Evolutionary conservation across 2,329 filamentous ascomycete genomes (phyloP), one percentile per base, ranked within the genome.

Genomic region (Fonsecaea multimorphosa): DNA sequence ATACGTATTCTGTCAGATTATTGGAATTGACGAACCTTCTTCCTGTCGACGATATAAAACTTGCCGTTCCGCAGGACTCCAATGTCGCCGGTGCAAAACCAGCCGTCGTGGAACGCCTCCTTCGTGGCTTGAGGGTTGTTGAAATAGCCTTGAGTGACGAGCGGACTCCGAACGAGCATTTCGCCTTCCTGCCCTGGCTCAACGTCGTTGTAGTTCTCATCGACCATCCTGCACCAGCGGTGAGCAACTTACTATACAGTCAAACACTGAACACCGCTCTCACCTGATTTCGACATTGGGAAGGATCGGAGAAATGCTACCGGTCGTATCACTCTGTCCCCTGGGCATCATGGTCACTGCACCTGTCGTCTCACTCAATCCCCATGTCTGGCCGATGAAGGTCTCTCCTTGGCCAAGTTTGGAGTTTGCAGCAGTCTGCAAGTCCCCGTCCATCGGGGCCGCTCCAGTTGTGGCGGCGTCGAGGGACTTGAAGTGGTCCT

Each of bases 11-110:
- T n/a, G n/a, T n/a, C n/a, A n/a, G n/a, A n/a, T n/a, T n/a, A n/a
- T n/a, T n/a, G 14, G n/a, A 12, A 27, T 38, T 46, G 27, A 53
- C 63, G 12, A 51, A 68, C 66, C 78, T 90, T 91, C 16, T 90
- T 79, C 3, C 92, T 87, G 74, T 96, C 92, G 0, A 91, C 93
- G 73, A 94, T 91, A 79, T 87, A 94, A 68, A 93, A 89, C 73
- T 93, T 90, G n/a, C 89, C 90, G 36, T 88, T 52, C 11, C 64
- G 58, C 34, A 74, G 61, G 9, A 61, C 38, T 7, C 64, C 74
- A 16, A 68, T 63, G 53, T 76, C 73, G 1, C 74, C 74, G 2
- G 76, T 77, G 31, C 66, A 72, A 58, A 77, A 77, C 76, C 75
- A 78, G 9, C 74, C 74, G 54, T 75, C 75, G 8, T 63, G 63